phyloP scores from a whole-genome alignment of 2,329 filamentous ascomycete genomes.

The Raffaelea deltoideospora region DNA sequence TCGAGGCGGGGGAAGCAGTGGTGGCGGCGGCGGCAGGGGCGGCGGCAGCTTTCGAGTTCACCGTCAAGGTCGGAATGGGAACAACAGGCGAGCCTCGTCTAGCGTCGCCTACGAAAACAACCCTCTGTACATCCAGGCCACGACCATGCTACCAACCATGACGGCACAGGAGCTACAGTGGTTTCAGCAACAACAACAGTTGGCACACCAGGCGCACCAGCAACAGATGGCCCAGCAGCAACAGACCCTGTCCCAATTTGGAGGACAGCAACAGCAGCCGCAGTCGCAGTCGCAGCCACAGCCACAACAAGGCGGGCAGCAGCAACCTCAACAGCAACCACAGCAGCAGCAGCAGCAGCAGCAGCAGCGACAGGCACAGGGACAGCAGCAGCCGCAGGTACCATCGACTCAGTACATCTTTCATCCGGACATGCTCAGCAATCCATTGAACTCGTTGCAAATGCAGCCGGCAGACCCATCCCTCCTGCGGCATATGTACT shows the following conservation, averaged over 20 bases:
- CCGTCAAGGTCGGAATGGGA: conserved; percentile 29
- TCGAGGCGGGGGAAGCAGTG: conserved; percentile 31
- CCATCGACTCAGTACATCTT: conserved; percentile 21
- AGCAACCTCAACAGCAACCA: conserved; percentile 25
- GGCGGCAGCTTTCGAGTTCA: conserved; percentile 33
- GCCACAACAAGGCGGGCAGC: conserved; percentile 22
- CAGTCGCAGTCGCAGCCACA: conserved; percentile 31
- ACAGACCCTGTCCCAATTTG: no score
- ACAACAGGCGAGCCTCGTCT: conserved; percentile 36
- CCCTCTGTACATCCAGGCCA: conserved; percentile 22
- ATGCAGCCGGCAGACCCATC: conserved; percentile 25
- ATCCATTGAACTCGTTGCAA: conserved; percentile 16
- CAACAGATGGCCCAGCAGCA: not conserved
- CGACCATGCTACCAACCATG: conserved; percentile 25
- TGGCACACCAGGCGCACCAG: conserved; percentile 11
- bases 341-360: conserved; percentile 32
- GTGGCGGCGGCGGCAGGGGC: no score
- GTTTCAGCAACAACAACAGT: conserved; percentile 32
- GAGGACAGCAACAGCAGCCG: conserved; percentile 26
- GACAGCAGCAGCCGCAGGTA: conserved; percentile 24
- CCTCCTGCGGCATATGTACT: conserved; percentile 19
- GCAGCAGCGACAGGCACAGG: conserved; percentile 20
- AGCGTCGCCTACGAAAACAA: conserved; percentile 36
- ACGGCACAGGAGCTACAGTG: conserved; percentile 31
- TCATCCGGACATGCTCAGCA: conserved; percentile 14